Conservation (phyloP, 2,329 filamentous ascomycete genomes). For the Colletotrichum eleusines region DNA sequence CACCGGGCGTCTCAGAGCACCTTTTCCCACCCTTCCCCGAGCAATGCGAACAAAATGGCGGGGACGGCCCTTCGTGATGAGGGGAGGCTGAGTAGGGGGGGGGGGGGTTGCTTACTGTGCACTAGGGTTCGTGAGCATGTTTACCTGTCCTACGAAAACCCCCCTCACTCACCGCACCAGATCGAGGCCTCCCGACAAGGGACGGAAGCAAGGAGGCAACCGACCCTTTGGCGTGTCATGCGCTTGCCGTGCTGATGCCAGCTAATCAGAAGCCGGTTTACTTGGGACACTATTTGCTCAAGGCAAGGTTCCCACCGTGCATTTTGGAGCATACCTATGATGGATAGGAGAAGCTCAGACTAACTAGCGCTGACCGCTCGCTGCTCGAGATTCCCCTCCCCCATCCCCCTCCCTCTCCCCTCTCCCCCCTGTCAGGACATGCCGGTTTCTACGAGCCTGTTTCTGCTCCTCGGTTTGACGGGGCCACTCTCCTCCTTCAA, state of each 20-base stretch:
- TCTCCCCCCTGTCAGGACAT: not conserved
- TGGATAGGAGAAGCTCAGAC: no score
- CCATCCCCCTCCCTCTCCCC: no score
- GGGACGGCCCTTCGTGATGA: not conserved
- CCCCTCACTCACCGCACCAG: constrained; percentile 10
- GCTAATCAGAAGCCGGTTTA: not conserved
- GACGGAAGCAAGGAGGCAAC: not conserved
- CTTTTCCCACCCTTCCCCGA: not conserved
- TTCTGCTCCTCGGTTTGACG: not conserved
- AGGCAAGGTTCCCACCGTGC: constrained; percentile 14
- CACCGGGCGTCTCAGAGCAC: constrained; percentile 21
- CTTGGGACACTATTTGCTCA: not conserved
- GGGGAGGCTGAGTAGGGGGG: no score
- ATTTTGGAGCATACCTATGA: no score
- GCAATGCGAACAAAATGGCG: not conserved
- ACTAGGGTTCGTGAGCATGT: constrained; percentile 14
- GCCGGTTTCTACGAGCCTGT: no score
- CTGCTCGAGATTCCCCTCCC: not conserved
- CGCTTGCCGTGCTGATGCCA: not conserved
- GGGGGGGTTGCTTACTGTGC: not conserved
- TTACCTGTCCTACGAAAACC: no score
- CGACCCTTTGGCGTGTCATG: not conserved
- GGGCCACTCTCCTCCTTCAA: not conserved
- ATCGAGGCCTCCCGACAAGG: not conserved
- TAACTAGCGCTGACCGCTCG: no score